Base-by-base conservation (phyloP, 2,329 filamentous ascomycete genomes). In the Cordyceps pruinosa region DNA sequence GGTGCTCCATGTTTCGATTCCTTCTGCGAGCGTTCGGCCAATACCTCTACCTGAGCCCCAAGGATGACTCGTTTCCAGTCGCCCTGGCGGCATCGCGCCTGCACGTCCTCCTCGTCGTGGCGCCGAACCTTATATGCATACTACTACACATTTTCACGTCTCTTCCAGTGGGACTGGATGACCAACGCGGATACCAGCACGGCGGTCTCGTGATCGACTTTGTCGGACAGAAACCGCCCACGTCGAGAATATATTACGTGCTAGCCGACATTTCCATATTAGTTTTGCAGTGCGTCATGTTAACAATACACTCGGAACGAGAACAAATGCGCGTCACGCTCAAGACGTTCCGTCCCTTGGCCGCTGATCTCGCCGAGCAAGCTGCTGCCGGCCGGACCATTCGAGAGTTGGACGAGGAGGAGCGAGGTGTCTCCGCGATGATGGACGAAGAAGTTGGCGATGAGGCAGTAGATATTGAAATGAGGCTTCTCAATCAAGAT, bases 171-270 rank as follows among this genome's bases (percentile, higher is more conserved):
- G 83, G 82, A n/a, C 77, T 78, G 59, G 85, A 87, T 63, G 77
- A 80, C 37, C 77, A 82, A 59, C 75, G 83, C 53, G 85, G 84
- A 25, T 88, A 87, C 65, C 75, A 87, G 25, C 85, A 88, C 61
- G 85, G 85, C 25, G 85, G 85, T 34, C 73, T 87, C 51, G 75
- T 88, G 25, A 79, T 87, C 63, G 85, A 88, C 65, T 85, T 88
- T 62, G 76, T 88, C 62, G 85, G 85, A 15, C 85, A 88, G 67
- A 80, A 79, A 62, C 81, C 84, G 4, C 81, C 85, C 2, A 76
- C 77, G 2, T 84, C 81, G 25, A 77, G 77, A 61, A 64, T 81
- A 17, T 77, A 79, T 51, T 76, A 86, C 46, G 61, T 87, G 5
- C 64, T 80, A 2, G 69, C 83, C 44, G 85, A 88, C 66, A 25